Evolutionary conservation across 2,329 filamentous ascomycete species (phyloP).

Genomic region (Zarea fungicola): DNA sequence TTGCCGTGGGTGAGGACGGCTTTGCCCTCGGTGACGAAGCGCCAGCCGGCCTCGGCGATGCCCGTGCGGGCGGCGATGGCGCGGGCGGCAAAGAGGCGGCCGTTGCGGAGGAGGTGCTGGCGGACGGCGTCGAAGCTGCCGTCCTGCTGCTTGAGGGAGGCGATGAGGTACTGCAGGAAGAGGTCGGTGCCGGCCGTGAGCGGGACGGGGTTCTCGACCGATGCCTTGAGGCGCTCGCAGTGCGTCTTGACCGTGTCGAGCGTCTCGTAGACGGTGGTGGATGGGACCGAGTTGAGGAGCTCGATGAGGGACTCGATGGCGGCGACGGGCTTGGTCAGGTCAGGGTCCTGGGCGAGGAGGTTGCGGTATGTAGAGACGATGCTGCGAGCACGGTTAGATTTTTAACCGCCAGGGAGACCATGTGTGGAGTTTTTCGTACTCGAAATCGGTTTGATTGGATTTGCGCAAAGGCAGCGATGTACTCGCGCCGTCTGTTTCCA

Average conservation of each 20-base stretch:
- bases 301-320: constrained; percentile 88
- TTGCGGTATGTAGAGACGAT: constrained; percentile 52
- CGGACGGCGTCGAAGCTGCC: constrained; percentile 70
- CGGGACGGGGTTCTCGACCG: constrained; percentile 82
- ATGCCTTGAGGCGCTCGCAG: constrained; percentile 69
- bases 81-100: constrained; percentile 76
- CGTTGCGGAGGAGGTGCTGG: constrained; percentile 79
- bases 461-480: constrained; percentile 22
- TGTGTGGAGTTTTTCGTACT: constrained; percentile 21
- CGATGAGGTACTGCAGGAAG: constrained; percentile 89
- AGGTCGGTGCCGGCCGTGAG: constrained; percentile 91
- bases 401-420: neutral
- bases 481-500: constrained; percentile 12
- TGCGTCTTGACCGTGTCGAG: constrained; percentile 77
- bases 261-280: constrained; percentile 89
- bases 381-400: constrained; percentile 25
- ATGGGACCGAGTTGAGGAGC: constrained; percentile 72
- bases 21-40: constrained; percentile 71
- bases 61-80: constrained; percentile 80
- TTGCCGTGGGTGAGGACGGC: constrained; percentile 90
- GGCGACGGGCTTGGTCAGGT: constrained; percentile 92
- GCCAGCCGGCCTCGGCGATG: constrained; percentile 73
- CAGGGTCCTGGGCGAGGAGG: constrained; percentile 61
- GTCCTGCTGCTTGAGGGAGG: constrained; percentile 57
- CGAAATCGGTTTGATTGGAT: constrained; percentile 26